phyloP scores from a whole-genome alignment of 1,284 basidiomycete species.

The Athelia sp. region DNA sequence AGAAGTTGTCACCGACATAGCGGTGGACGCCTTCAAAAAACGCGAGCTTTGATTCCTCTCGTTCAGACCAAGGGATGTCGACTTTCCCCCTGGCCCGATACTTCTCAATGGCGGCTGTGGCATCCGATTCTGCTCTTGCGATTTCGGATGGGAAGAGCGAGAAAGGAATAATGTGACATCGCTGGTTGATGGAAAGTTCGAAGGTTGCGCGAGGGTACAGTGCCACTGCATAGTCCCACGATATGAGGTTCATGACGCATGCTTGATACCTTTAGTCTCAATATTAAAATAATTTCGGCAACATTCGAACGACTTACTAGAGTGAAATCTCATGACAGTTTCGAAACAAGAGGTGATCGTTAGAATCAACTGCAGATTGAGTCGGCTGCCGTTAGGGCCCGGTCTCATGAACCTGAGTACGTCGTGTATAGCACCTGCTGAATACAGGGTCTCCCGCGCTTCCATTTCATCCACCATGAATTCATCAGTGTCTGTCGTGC shows the following conservation, averaged over 20 bases:
- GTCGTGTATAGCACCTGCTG: constrained; percentile 3
- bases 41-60: too few relatives aligned
- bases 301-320: constrained; percentile 8
- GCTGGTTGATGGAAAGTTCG: too few relatives aligned
- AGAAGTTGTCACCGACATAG: too few relatives aligned
- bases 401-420: constrained; percentile 8
- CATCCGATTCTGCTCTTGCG: too few relatives aligned
- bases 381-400: constrained; percentile 3
- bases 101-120: constrained; percentile 2
- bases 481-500: neutral
- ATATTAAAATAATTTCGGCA: neutral
- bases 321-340: constrained; percentile 12
- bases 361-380: constrained; percentile 12
- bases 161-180: constrained; percentile 5
- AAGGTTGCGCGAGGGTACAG: constrained; percentile 18
- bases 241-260: constrained; percentile 18
- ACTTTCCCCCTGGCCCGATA: neutral
- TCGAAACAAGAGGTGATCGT: constrained; percentile 6
- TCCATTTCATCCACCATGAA: neutral
- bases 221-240: constrained; percentile 11
- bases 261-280: constrained; percentile 2
- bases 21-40: too few relatives aligned
- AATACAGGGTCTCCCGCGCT: neutral
- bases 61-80: too few relatives aligned
- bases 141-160: neutral